Evolutionary conservation across 306 rosid genomes (phyloP).

Genomic region (Aeschynomene evenia): DNA sequence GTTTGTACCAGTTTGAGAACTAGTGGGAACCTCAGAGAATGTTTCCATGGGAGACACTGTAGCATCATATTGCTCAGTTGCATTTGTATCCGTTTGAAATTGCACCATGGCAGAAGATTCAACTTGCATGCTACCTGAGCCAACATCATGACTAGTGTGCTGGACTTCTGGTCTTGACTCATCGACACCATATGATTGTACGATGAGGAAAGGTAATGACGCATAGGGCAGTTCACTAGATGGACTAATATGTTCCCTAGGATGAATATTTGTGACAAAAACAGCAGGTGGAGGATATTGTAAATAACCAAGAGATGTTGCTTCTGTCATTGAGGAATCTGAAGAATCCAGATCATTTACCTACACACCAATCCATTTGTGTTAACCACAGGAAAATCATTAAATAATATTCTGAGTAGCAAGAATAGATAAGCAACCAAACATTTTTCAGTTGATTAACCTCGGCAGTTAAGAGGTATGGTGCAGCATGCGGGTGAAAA

Average conservation of each 20-base stretch:
- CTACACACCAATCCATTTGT: slow-evolving; percentile 45
- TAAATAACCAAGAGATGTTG: slow-evolving; percentile 88
- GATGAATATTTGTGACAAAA: slow-evolving; percentile 71
- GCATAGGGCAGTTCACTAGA: slow-evolving; percentile 63
- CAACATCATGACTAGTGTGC: slow-evolving; percentile 46
- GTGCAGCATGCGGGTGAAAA: slow-evolving; percentile 92
- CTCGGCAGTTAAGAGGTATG: slow-evolving; percentile 95
- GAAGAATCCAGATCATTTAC: slow-evolving; percentile 94
- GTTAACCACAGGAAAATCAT: slow-evolving; percentile 7
- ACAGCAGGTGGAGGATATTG: slow-evolving; percentile 94
- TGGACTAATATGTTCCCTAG: slow-evolving; percentile 56
- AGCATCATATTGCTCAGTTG: slow-evolving; percentile 68
- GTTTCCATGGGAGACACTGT: slow-evolving; percentile 74
- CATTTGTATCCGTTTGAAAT: slow-evolving; percentile 59
- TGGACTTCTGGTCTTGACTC: slow-evolving; percentile 63
- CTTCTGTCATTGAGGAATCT: slow-evolving; percentile 83
- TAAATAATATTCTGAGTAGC: slow-evolving; percentile 4
- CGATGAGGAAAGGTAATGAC: slow-evolving; percentile 65
- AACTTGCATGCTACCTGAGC: slow-evolving; percentile 52
- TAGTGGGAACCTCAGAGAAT: slow-evolving; percentile 34
- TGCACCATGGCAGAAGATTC: slow-evolving; percentile 73
- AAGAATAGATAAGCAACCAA: slow-evolving; percentile 7
- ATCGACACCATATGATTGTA: slow-evolving; percentile 68
- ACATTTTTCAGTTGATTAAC: slow-evolving; percentile 37
- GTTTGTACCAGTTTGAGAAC: slow-evolving; percentile 36